A percentile compares a stretch with the other conserved stretches of the same genome.
Evolutionary conservation across 768 basidiomycete genomes (phyloP).

Genomic region (Suillus hirtellus): DNA sequence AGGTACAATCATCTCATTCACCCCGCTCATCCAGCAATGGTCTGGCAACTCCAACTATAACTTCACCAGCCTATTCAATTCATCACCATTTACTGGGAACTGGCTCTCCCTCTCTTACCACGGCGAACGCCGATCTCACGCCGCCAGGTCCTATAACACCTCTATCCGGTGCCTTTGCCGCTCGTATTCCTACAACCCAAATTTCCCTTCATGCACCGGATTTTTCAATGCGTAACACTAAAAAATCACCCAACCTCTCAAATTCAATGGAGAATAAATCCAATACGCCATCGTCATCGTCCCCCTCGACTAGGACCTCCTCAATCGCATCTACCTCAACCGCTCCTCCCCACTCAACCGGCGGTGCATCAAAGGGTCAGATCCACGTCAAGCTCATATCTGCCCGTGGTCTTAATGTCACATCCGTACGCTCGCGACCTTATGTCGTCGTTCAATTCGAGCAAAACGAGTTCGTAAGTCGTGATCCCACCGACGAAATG

Average conservation of each 20-base stretch:
- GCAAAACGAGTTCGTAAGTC: constrained; percentile 95
- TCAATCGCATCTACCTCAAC: constrained; percentile 19
- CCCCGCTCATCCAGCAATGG: constrained; percentile 17
- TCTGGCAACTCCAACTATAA: constrained; percentile 17
- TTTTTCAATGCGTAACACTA: constrained; percentile 74
- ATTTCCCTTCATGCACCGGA: constrained; percentile 85
- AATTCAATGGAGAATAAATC: constrained; percentile 36
- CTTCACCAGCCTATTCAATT: constrained; percentile 19
- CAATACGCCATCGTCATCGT: constrained; percentile 42
- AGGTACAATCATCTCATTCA: constrained; percentile 38
- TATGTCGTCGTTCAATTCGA: constrained; percentile 99
- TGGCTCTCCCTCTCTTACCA: constrained; percentile 20
- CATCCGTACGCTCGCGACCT: constrained; percentile 63
- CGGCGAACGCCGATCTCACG: constrained; percentile 36
- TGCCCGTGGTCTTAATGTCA: constrained; percentile 80
- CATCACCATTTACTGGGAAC: constrained; percentile 34
- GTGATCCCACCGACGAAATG: constrained; percentile 82
- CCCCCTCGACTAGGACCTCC: constrained; percentile 38
- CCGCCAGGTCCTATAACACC: constrained; percentile 50
- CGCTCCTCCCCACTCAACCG: constrained; percentile 30
- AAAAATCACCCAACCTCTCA: constrained; percentile 36
- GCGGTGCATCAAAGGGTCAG: constrained; percentile 60
- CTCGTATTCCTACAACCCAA: constrained; percentile 54
- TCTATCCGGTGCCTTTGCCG: constrained; percentile 47
- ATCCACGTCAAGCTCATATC: constrained; percentile 96